Conservation (phyloP, 129 eudicot species). For the Flaveria bidentis region DNA sequence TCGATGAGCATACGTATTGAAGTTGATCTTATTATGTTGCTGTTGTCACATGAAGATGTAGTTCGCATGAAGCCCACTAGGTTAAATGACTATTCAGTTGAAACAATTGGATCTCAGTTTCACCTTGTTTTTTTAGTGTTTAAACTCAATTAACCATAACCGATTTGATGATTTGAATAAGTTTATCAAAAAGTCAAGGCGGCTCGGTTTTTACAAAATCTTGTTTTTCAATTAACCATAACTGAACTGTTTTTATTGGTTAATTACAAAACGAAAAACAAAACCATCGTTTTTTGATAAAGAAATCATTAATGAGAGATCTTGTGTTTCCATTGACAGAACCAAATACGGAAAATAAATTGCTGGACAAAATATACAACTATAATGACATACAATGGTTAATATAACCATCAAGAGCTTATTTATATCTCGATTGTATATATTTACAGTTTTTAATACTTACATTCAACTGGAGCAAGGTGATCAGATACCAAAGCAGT, state of each 20-base stretch:
- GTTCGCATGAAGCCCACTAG: too few relatives aligned
- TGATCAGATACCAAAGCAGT: constrained; percentile 31
- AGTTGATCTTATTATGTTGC: too few relatives aligned
- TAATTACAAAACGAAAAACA: neutral
- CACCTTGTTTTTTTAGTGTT: too few relatives aligned
- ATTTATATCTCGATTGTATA: constrained; percentile 1
- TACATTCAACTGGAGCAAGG: constrained; percentile 35
- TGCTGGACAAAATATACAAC: constrained; percentile 16
- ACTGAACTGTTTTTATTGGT: too few relatives aligned
- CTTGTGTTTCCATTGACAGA: constrained; percentile 10
- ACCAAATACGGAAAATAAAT: constrained; percentile 6
- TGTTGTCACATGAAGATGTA: too few relatives aligned
- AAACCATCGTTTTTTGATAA: neutral
- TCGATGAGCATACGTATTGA: too few relatives aligned
- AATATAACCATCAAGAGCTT: constrained; percentile 12
- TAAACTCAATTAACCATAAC: too few relatives aligned
- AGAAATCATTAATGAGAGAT: neutral
- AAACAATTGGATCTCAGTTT: too few relatives aligned
- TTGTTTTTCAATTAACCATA: neutral
- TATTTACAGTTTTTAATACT: constrained; percentile 18
- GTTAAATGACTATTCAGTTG: too few relatives aligned
- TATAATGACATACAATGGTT: constrained; percentile 20
- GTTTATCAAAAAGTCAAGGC: neutral
- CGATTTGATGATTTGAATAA: neutral
- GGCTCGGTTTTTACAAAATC: too few relatives aligned